phyloP scores from a whole-genome alignment of 257 asterid genomes.

The Nicotiana tomentosiformis region DNA sequence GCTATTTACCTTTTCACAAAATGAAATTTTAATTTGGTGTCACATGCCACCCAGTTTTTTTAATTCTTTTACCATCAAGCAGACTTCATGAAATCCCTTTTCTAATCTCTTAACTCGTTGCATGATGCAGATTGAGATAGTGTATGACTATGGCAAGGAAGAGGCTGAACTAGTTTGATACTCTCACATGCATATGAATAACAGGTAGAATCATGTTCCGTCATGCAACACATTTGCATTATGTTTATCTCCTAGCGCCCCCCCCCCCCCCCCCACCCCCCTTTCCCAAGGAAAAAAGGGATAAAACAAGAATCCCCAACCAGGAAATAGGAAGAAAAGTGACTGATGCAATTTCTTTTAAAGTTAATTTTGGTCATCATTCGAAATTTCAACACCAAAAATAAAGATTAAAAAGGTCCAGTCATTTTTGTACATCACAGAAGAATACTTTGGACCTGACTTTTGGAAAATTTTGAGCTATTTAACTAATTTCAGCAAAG shows the following conservation, averaged over 20 bases:
- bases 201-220: slow-evolving; percentile 22
- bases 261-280: not conserved
- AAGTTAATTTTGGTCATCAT: not conserved
- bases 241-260: not conserved
- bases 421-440: not conserved
- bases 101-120: slow-evolving; percentile 4
- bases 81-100: not conserved
- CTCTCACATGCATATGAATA: slow-evolving; percentile 30
- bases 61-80: not conserved
- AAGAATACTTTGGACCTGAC: not conserved
- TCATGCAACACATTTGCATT: not conserved
- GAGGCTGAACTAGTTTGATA: slow-evolving; percentile 36
- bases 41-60: not conserved
- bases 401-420: not conserved
- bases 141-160: slow-evolving; percentile 77
- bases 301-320: no score
- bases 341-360: not conserved
- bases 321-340: not conserved
- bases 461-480: not conserved
- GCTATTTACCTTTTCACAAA: not conserved
- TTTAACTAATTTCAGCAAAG: not conserved
- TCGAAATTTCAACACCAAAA: not conserved
- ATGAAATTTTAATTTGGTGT: not conserved
- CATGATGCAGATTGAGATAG: slow-evolving; percentile 70
- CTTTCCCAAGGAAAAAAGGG: not conserved